Evolutionary conservation across 2,329 filamentous ascomycete species (phyloP).

Genomic region (Trichoderma afroharzianum): DNA sequence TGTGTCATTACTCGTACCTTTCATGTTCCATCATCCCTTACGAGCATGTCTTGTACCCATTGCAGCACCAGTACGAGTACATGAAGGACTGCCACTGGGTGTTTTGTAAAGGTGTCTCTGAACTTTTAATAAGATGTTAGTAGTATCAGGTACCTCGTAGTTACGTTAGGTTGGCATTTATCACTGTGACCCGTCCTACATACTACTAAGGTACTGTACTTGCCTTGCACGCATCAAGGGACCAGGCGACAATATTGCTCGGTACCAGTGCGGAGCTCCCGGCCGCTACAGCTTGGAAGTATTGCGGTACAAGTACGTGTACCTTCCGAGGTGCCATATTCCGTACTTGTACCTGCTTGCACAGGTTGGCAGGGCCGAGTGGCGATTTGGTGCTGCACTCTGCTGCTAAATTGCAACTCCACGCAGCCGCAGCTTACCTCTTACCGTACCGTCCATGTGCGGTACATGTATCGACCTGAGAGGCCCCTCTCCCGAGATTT

Average conservation of each 20-base stretch:
- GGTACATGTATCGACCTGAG: not conserved
- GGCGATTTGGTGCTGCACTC: conserved; percentile 6
- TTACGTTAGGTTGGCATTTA: not conserved
- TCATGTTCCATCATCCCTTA: not conserved
- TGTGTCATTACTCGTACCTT: not conserved
- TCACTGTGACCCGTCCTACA: not conserved
- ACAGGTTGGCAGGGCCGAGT: not conserved
- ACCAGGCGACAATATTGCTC: not conserved
- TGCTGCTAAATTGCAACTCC: conserved; percentile 1
- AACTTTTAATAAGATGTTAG: no score
- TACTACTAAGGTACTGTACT: no score
- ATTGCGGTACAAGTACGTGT: not conserved
- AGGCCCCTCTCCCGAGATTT: conserved; percentile 6
- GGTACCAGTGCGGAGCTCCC: not conserved
- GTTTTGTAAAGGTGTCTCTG: no score
- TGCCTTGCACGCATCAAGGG: not conserved
- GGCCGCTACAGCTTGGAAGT: not conserved
- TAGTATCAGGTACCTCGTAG: not conserved
- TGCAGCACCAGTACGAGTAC: not conserved
- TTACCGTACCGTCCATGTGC: not conserved
- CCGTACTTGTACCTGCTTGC: not conserved
- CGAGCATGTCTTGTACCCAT: not conserved
- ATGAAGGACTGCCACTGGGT: no score
- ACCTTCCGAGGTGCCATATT: not conserved
- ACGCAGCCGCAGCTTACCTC: conserved; percentile 5